Evolutionary conservation across 805 yeast genomes (phyloP).

Genomic region (Yamadazyma takamatsuzukensis): DNA sequence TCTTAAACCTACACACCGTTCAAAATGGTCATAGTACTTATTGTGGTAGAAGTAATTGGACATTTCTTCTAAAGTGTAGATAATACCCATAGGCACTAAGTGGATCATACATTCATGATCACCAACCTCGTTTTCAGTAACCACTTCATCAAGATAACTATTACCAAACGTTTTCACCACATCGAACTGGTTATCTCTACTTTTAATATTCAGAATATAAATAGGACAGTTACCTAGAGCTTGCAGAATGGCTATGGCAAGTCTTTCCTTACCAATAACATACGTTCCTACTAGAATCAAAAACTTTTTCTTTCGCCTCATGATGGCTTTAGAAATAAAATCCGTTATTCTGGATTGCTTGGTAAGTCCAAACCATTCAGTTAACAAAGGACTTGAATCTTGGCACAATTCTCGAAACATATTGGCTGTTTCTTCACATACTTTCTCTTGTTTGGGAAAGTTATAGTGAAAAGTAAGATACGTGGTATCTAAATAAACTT

Average conservation of each 20-base stretch:
- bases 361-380: constrained; percentile 30
- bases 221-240: constrained; percentile 47
- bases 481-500: constrained; percentile 85
- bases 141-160: constrained; percentile 30
- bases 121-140: constrained; percentile 33
- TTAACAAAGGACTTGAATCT: constrained; percentile 24
- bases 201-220: constrained; percentile 47
- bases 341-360: constrained; percentile 41
- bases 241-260: constrained; percentile 67
- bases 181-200: constrained; percentile 35
- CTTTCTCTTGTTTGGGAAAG: constrained; percentile 74
- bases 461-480: constrained; percentile 71
- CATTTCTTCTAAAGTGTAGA: constrained; percentile 42
- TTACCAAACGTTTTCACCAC: constrained; percentile 47
- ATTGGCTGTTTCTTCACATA: constrained; percentile 56
- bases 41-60: constrained; percentile 47
- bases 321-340: constrained; percentile 14
- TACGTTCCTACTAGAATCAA: constrained; percentile 80
- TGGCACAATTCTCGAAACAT: constrained; percentile 43
- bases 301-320: constrained; percentile 34
- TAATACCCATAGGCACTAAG: constrained; percentile 64
- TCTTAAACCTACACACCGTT: constrained; percentile 63
- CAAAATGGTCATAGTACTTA: constrained; percentile 43
- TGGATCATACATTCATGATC: constrained; percentile 51
- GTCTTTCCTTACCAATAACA: constrained; percentile 86